Evolutionary conservation across 2,329 filamentous ascomycete species (phyloP), one percentile per base, ranked within the genome.

Genomic region (Dactylellina cionopaga): DNA sequence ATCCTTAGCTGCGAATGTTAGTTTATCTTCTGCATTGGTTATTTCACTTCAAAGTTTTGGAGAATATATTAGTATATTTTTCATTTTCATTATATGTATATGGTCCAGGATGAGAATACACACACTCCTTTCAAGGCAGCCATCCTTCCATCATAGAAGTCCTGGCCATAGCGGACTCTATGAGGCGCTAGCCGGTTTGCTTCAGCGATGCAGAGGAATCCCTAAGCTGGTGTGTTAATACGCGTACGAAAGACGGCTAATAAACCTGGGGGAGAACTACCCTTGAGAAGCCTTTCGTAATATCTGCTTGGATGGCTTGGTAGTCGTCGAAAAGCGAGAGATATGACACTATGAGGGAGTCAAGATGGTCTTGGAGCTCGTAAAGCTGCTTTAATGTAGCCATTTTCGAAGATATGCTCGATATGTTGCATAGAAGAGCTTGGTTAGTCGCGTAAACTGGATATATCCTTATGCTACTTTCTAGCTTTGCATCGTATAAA

Each of bases 61-160:
- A 19, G 17, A 33, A 35, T 41, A 11, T 19, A 15, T n/a, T 29
- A 27, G 31, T 5, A 0, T 31, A n/a, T 65, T 47, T 46, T 33
- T 10, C 31, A 46, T 1, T 25, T 13, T 37, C 9, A n/a, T 17
- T 24, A 5, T 25, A 46, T 35, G 29, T 11, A 5, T 33, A 33
- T 6, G 29, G 11, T 6, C 15, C n/a, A n/a, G 19, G 39, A 29
- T 11, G 10, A 19, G 22, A 5, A 27, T 5, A 59, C 77, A 54
- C 77, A 83, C 81, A 82, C 78, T 66, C 76, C 80, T 66, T 78
- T 78, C 19, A 77, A 80, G 13, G 83, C 82, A 75, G 84, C 83
- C 83, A 84, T 84, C 29, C 83, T 78, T 46, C 82, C 81, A 77
- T 85, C 83, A 68, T 84, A 85, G 74, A 82, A 83, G 58, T 84